phyloP scores from a whole-genome alignment of 305 asterid species.

The Fraxinus angustifolia region DNA sequence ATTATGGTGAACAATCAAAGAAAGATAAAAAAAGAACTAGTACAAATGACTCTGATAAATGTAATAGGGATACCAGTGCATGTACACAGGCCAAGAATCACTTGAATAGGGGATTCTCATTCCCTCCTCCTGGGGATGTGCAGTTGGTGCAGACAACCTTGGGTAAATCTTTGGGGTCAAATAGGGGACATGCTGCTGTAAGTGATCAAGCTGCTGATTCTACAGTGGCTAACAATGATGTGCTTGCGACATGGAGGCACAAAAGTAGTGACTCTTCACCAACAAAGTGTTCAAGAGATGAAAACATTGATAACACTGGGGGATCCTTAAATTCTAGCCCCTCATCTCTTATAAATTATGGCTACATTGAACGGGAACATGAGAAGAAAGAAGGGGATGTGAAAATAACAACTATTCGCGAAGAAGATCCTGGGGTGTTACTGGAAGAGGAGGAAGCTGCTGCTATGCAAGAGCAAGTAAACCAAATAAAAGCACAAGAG shows the following conservation, averaged over 20 bases:
- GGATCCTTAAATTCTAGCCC: constrained; percentile 87
- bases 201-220: constrained; percentile 52
- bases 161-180: constrained; percentile 61
- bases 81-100: constrained; percentile 40
- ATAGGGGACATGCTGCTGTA: constrained; percentile 41
- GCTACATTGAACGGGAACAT: constrained; percentile 51
- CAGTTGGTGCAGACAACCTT: constrained; percentile 54
- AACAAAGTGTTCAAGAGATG: constrained; percentile 65
- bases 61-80: constrained; percentile 42
- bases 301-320: constrained; percentile 35
- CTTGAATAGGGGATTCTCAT: constrained; percentile 70
- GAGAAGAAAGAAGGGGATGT: constrained; percentile 52
- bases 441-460: constrained; percentile 92
- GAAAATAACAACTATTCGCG: constrained; percentile 41
- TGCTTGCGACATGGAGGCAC: constrained; percentile 66
- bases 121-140: constrained; percentile 83
- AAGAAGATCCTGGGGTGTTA: constrained; percentile 60
- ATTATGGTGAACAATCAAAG: constrained; percentile 32
- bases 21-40: constrained; percentile 42
- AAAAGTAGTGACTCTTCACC: constrained; percentile 69
- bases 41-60: constrained; percentile 45
- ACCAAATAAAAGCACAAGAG: constrained; percentile 95
- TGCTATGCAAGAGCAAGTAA: constrained; percentile 96
- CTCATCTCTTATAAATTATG: constrained; percentile 70
- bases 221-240: constrained; percentile 53